Conservation (phyloP, 2,329 filamentous ascomycete genomes). For the Purpureocillium lavendulum region DNA sequence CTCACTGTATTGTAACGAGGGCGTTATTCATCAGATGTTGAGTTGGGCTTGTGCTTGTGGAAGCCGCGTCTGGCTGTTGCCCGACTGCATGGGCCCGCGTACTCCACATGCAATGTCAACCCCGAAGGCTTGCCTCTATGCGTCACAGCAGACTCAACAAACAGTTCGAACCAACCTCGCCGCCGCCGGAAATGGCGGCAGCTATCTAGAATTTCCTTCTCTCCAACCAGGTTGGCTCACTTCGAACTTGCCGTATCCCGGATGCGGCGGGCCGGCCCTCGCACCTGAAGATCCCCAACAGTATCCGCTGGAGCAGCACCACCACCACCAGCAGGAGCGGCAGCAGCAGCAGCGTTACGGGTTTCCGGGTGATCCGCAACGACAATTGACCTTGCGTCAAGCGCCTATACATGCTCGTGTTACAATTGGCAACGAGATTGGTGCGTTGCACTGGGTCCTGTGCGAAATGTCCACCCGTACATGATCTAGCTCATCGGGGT, state of each 20-base stretch:
- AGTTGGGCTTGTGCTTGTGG: no score
- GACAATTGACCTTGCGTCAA: slow-evolving; percentile 11
- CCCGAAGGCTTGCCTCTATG: neutral
- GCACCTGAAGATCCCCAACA: slow-evolving; percentile 4
- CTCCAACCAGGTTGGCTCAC: slow-evolving; percentile 4
- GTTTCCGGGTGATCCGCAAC: slow-evolving; percentile 11
- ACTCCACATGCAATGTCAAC: neutral
- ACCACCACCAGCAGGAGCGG: neutral
- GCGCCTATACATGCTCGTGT: slow-evolving; percentile 47
- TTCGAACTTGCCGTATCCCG: slow-evolving; percentile 6
- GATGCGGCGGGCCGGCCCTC: slow-evolving; percentile 8
- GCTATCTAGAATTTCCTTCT: slow-evolving; percentile 8
- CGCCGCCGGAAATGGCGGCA: slow-evolving; percentile 6
- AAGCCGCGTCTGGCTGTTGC: neutral
- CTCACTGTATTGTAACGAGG: no score
- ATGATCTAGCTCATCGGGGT: no score
- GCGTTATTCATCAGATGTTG: no score
- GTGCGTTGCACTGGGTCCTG: slow-evolving; percentile 27
- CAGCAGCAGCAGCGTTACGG: slow-evolving; percentile 6
- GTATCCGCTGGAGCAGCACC: neutral
- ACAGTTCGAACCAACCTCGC: neutral
- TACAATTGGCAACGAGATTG: slow-evolving; percentile 67
- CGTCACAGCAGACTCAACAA: neutral
- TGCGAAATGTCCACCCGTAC: no score
- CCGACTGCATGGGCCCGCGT: neutral